Base-by-base conservation (phyloP, 192 early-diverging fungal species). In the Funneliformis mosseae region DNA sequence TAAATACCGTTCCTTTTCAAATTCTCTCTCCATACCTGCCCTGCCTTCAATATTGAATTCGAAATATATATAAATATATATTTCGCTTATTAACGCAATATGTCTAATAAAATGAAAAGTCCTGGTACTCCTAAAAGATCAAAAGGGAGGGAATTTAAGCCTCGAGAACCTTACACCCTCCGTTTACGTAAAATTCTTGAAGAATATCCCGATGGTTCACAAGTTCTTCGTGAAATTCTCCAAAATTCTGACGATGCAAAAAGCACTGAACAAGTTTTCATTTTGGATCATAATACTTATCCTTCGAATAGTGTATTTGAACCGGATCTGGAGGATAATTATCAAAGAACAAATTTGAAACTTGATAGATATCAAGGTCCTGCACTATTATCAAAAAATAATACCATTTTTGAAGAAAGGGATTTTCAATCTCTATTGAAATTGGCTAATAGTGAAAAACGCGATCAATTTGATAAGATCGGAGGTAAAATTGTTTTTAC, bases 141-240 rank as follows among this genome's bases (percentile, higher is more conserved):
- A 33, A 33, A 16, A 33, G 64, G 64, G 33, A 66, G 11, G 28
- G 28, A 43, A 1, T 78, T 73, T 39, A 74, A 71, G 18, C 78
- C 82, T 14, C n/a, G 55, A 5, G 83, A 81, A 64, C 80, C 85
- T 4, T 43, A 83, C 23, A 86, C 85, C 0, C 69, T 72, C 27
- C 78, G 81, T 39, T 83, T 88, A 25, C 42, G 48, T 8, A 81
- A 77, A 7, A 83, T 87, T 11, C 80, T 87, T 1, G 78, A 83
- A n/a, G 85, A 87, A 16, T 87, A 87, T 23, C 85, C 85, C 1
- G 85, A 87, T 41, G 85, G 85, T 1, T 79, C 85, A 2, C 85
- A 87, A 46, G 82, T 87, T 50, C 75, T 85, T 1, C 79, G 85
- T 18, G 85, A 87, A 63, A 85, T 86, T 42, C 25, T 87, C 2